Evolutionary conservation across 345 rosid genomes (phyloP), one percentile per base, ranked within the genome.

Genomic region (Chamaenerion angustifolium): DNA sequence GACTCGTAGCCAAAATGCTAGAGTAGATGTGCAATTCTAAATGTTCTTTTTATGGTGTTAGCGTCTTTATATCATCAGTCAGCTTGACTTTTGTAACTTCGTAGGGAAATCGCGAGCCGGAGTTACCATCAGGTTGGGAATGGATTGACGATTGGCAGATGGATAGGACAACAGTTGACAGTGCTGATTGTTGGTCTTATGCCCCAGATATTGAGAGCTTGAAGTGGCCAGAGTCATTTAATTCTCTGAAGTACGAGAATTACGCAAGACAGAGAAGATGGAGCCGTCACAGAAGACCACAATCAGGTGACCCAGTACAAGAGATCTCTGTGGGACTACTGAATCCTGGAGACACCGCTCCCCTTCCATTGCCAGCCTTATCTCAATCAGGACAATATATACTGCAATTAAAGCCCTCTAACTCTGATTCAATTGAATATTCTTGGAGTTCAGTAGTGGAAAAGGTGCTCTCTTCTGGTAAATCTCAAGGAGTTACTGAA

Each of bases 401-500:
- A 42, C 66, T 92, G 66, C 74, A 71, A 49, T 58, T 92, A 58
- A 77, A 84, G 62, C 93, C 95, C 52, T 73, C 65, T 51, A 56
- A 56, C 51, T 68, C 54, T 66, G 54, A 53, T 55, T 57, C 70
- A 49, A 71, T 56, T 62, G 83, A 79, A 55, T 87, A 71, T 72
- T 73, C 82, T 59, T 92, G 98, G 98, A 92, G 95, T 79, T 72
- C 73, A 53, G 82, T 80, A 43, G 89, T 72, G 56, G 68, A 75
- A 54, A 69, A 49, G 54, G 16, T 56, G 16, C 79, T 62, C 48
- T 62, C 43, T 66, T 31, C 56, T 64, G 58, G 63, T 48, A 63
- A 69, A 55, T 49, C 54, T 12, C 65, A 67, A 60, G 67, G 64
- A 62, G 41, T 23, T 51, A 56, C 82, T 60, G 95, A 73, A 63